Base-by-base conservation (phyloP, 2,329 filamentous ascomycete species). In the Apiospora aurea region DNA sequence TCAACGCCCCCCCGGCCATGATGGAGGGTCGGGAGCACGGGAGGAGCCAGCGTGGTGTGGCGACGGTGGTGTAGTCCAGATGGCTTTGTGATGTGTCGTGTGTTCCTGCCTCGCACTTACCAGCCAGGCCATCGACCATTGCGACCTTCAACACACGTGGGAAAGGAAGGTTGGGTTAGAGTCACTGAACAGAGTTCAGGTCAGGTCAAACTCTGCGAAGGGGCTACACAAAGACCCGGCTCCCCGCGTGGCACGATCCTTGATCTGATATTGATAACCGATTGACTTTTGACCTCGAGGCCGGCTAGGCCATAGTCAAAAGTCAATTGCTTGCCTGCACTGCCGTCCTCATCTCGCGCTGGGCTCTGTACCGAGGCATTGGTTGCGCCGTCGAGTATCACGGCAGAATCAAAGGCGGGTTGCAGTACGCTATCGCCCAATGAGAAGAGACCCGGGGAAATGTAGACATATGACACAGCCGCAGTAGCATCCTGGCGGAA, bases 231-330 rank as follows among this genome's bases (percentile, higher is more conserved):
- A 41, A 41, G 57, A 29, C 34, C 34, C 57, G 57, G 57, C 29
- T 34, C 18, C 57, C 57, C 57, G 34, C 57, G 34, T 64, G 34
- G 57, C 57, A n/a, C 13, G 29, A 64, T 64, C 18, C 57, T n/a
- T 41, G 57, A 64, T 64, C 34, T 64, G 57, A 64, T 61, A 61
- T 64, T 34, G 57, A 64, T 41, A 41, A n/a, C 57, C 57, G 34
- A 64, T 64, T 41, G 34, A 64, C 18, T 64, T 64, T 64, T 41
- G n/a, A 64, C 57, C 57, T 64, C 57, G 10, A 10, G 57, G 18
- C 18, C 34, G 34, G 29, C 57, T 64, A 13, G 34, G 34, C 57
- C 57, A 41, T 64, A 34, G 57, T n/a, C 34, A 21, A 3, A 24
- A 64, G 57, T 41, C 57, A 41, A 64, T 64, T 64, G 29, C 29